These are phyloP conservation scores for Penicillium coprophilum DNA, from an alignment of 495 filamentous ascomycete species.

Conservation along the genomic window DNA sequence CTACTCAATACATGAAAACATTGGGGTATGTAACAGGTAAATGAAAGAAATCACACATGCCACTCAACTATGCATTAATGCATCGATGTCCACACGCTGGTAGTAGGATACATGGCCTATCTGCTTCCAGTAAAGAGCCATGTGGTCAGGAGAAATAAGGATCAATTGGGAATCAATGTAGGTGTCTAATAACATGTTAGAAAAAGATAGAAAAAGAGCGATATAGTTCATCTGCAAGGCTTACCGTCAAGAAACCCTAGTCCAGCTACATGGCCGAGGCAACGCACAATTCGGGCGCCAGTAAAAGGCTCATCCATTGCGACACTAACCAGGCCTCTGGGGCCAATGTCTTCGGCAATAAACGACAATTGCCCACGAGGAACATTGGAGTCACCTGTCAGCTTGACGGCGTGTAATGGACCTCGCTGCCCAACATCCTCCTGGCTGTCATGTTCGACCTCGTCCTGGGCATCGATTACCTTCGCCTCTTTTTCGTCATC, in stretches of 20 bases:
- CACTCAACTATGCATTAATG: conserved; percentile 62
- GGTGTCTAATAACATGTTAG: conserved; percentile 49
- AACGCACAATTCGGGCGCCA: conserved; percentile 73
- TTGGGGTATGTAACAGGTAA: conserved; percentile 15
- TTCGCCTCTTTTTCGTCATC: background rate
- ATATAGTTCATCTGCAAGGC: too few species aligned
- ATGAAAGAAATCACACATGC: background rate
- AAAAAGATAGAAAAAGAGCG: too few species aligned
- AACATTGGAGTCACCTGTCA: conserved; percentile 88
- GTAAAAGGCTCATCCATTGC: conserved; percentile 66
- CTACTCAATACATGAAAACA: background rate
- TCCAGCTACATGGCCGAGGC: conserved; percentile 72
- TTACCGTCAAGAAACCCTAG: conserved; percentile 68
- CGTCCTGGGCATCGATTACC: conserved; percentile 1
- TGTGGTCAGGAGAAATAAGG: conserved; percentile 68
- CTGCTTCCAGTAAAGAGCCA: conserved; percentile 80
- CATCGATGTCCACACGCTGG: conserved; percentile 73
- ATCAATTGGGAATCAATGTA: conserved; percentile 76
- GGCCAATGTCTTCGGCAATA: conserved; percentile 71
- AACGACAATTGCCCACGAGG: conserved; percentile 84
- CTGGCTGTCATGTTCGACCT: background rate
- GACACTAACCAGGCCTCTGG: conserved; percentile 57
- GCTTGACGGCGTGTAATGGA: conserved; percentile 75
- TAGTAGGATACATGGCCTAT: conserved; percentile 82
- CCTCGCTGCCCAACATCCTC: conserved; percentile 41